Conservation (phyloP, 1,139 yeast genomes). For the Yamadazyma sp. region DNA sequence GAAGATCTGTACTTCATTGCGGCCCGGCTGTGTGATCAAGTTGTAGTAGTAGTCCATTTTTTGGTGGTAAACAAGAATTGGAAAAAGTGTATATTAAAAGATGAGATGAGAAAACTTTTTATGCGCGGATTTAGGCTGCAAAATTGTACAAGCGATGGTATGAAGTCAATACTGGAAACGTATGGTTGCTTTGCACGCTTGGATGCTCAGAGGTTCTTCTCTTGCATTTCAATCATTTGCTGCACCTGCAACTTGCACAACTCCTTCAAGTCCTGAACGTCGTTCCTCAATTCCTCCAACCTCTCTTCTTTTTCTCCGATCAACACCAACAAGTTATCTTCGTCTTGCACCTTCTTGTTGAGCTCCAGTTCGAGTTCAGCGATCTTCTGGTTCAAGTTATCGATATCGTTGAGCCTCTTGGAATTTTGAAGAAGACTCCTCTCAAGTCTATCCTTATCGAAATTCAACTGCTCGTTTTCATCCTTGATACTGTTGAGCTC, state of each 20-base stretch:
- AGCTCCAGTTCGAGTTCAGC: conserved; percentile 35
- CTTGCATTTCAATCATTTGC: conserved; percentile 73
- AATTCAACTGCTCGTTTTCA: conserved; percentile 53
- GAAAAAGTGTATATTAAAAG: conserved; percentile 1
- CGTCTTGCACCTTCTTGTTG: conserved; percentile 35
- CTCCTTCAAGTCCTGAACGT: conserved; percentile 83
- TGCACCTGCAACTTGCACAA: conserved; percentile 81
- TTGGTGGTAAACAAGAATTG: too few relatives aligned
- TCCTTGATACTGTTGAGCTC: conserved; percentile 69
- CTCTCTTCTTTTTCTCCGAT: conserved; percentile 88
- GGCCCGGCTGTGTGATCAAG: conserved; percentile 6
- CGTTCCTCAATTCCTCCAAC: conserved; percentile 84
- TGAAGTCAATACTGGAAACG: too few relatives aligned
- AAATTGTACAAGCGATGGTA: too few relatives aligned
- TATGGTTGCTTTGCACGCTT: neutral
- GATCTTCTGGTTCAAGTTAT: conserved; percentile 52
- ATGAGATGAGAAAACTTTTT: conserved; percentile 5
- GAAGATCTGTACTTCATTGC: conserved; percentile 14
- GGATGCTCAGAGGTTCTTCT: conserved; percentile 13
- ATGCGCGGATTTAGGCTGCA: conserved; percentile 7
- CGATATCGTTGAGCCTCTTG: conserved; percentile 14
- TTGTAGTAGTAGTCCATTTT: conserved; percentile 11
- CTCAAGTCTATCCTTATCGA: conserved; percentile 67
- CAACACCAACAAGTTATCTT: conserved; percentile 67
- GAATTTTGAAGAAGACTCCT: conserved; percentile 52